Conservation (phyloP, 1,139 yeast species). For the Taphrina flavorubra region DNA sequence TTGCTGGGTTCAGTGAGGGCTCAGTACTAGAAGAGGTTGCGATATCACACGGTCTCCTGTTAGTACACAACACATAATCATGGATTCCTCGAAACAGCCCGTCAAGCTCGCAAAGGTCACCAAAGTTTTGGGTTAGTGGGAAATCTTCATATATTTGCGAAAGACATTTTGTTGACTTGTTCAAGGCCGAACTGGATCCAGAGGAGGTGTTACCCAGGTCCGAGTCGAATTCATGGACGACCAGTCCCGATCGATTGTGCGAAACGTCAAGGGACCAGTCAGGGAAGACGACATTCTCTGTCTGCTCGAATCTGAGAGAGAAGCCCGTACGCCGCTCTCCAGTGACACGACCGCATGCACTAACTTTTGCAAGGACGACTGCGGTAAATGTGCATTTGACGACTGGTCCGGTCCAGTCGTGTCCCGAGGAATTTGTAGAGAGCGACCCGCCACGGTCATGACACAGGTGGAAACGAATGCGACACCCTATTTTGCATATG, state of each 20-base stretch:
- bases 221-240: conserved; percentile 99
- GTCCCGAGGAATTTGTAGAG: conserved; percentile 11
- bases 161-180: not conserved
- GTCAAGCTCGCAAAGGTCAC: conserved; percentile 99
- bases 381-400: conserved; percentile 5
- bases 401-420: not conserved
- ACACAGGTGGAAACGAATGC: conserved; percentile 15
- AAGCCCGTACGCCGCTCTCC: conserved; percentile 66
- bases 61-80: not conserved
- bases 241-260: conserved; percentile 96
- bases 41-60: not conserved
- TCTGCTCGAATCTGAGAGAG: conserved; percentile 99
- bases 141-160: not conserved
- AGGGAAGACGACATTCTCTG: conserved; percentile 99
- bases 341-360: not conserved
- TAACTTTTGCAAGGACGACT: conserved; percentile 23
- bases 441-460: conserved; percentile 15
- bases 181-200: conserved; percentile 55
- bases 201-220: conserved; percentile 77
- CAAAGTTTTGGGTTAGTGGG: conserved; percentile 75
- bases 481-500: conserved; percentile 14
- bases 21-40: conserved; percentile 1
- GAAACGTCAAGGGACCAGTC: conserved; percentile 99
- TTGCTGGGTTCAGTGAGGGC: not conserved
- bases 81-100: conserved; percentile 59